Base-by-base conservation (phyloP, 2,329 filamentous ascomycete genomes). In the Colletotrichum sp. region DNA sequence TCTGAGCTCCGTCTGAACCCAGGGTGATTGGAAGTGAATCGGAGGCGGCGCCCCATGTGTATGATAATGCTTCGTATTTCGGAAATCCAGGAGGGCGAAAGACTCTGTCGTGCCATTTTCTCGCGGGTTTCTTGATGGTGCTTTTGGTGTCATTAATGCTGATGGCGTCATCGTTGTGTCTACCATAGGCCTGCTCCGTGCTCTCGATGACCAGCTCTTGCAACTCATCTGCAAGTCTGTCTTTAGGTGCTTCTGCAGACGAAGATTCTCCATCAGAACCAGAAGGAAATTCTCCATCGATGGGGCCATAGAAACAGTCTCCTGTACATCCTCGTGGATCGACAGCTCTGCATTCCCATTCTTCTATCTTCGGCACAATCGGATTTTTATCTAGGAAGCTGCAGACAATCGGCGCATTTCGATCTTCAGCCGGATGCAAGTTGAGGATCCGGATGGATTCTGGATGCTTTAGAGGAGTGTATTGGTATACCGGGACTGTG, bases 1-100 rank as follows among this genome's bases (percentile, higher is more conserved):
- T 5, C 10, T 24, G 16, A 5, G 58, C 6, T 5, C 12, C 6
- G 3, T 7, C 5, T 1, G 58, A 3, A 0, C 18, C 28, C 3
- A 32, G 13, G 0, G 10, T n/a, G 3, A 21, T 13, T 2, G 28
- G 28, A 0, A 34, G 12, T 2, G 5, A 2, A n/a, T 30, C 3
- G 2, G 58, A 32, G 12, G 58, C 58, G 30, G 7, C 18, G 15
- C 28, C 58, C 58, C 58, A 61, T 1, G 57, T 61, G 28, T 32
- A 61, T 12, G 26, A 61, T 3, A 34, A 12, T 0, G 10, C 58
- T 2, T 32, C 18, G 1, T 61, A 21, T 13, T 21, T 4, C 5
- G 28, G 57, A 13, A 60, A 60, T 1, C 21, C 52, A 8, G 6
- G 6, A 0, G 57, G 10, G 0, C 28, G 28, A 21, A 12, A n/a